Conservation (phyloP, 768 basidiomycete species). For the Tricholoma furcatifolium region DNA sequence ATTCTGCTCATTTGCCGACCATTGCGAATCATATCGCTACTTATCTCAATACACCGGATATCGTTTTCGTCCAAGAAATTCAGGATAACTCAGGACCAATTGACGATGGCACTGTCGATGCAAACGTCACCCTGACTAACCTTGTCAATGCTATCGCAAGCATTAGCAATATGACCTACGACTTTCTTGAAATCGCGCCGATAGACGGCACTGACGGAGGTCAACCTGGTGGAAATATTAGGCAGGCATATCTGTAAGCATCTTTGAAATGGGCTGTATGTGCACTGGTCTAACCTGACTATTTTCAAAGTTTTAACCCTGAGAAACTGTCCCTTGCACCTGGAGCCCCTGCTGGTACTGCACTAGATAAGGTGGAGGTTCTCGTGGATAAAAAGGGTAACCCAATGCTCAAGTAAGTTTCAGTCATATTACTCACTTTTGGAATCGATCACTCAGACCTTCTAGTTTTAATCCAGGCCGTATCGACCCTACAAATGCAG, state of each 20-base stretch:
- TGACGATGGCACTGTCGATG: constrained; percentile 52
- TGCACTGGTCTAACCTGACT: background rate
- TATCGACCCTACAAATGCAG: constrained; percentile 53
- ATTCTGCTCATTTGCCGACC: constrained; percentile 42
- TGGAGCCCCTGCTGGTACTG: constrained; percentile 45
- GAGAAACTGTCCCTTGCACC: constrained; percentile 47
- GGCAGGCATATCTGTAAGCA: constrained; percentile 53
- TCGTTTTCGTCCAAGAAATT: constrained; percentile 65
- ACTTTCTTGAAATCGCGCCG: constrained; percentile 49
- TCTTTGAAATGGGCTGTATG: background rate
- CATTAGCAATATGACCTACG: constrained; percentile 43
- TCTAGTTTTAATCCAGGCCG: constrained; percentile 62
- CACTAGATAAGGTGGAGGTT: constrained; percentile 43
- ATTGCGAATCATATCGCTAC: constrained; percentile 53
- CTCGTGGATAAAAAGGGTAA: constrained; percentile 27
- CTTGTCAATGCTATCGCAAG: constrained; percentile 48
- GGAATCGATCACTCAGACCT: background rate
- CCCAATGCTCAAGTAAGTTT: constrained; percentile 41
- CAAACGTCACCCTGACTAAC: constrained; percentile 50
- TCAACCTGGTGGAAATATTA: constrained; percentile 61
- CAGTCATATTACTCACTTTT: background rate
- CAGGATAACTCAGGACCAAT: constrained; percentile 56
- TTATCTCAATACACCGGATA: constrained; percentile 49
- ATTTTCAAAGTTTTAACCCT: constrained; percentile 39
- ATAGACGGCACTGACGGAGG: constrained; percentile 58